phyloP scores from a whole-genome alignment of 345 rosid genomes.

The Moricandia arvensis region DNA sequence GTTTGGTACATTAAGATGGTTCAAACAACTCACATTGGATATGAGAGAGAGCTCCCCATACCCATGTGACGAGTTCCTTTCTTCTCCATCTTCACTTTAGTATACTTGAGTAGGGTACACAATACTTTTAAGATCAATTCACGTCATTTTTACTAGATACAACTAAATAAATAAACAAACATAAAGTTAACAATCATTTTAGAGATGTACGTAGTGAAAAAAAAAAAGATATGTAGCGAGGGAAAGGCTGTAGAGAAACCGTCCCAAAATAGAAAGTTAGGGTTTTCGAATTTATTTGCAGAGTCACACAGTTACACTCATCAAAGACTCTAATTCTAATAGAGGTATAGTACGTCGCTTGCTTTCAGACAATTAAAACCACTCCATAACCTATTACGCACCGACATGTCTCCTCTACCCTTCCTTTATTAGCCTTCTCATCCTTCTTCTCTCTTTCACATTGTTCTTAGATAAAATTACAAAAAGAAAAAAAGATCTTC shows the following conservation, averaged over 20 bases:
- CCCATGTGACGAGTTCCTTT: conserved; percentile 25
- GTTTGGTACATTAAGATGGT: neutral
- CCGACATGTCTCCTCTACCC: conserved; percentile 55
- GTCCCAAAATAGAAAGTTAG: conserved; percentile 45
- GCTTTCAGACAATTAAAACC: conserved; percentile 36
- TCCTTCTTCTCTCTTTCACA: conserved; percentile 9
- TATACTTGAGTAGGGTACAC: neutral
- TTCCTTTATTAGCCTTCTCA: conserved; percentile 29
- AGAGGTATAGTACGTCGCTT: conserved; percentile 31
- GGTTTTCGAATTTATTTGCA: conserved; percentile 24
- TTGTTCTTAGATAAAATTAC: neutral
- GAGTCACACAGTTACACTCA: neutral
- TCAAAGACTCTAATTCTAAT: conserved; percentile 25
- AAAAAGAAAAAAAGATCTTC: conserved; percentile 14
- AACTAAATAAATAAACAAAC: neutral
- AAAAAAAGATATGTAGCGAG: neutral
- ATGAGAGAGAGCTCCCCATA: conserved; percentile 2
- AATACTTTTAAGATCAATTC: neutral
- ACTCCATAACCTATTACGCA: conserved; percentile 43
- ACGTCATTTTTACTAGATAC: neutral
- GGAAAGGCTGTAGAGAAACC: neutral
- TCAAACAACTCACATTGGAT: conserved; percentile 7
- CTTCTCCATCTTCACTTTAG: neutral
- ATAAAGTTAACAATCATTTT: neutral
- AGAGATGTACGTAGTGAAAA: neutral